Percentiles rank a stretch among this genome's conserved stretches.
These are phyloP conservation scores for Ceratocystiopsis sp. DNA, from an alignment of 2,329 filamentous ascomycete genomes.

Conservation along the genomic window DNA sequence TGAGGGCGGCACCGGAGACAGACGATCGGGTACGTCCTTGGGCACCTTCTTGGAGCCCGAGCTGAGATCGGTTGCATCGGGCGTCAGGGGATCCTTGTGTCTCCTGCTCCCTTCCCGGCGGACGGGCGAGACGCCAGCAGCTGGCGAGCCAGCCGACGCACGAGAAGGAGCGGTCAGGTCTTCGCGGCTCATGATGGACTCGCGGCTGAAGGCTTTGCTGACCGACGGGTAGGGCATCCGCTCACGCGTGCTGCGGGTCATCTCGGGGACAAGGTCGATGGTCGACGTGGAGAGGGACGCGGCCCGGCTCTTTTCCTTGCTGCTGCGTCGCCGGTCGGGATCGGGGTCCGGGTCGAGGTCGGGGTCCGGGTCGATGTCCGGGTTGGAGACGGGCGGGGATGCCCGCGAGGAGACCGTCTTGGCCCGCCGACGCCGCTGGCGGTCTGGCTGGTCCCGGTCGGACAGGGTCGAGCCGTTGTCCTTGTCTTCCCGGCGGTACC, in stretches of 20 bases:
- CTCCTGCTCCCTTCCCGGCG: neutral
- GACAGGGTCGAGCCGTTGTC: conserved; percentile 2
- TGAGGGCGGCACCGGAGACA: conserved; percentile 15
- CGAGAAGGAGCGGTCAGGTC: conserved; percentile 22
- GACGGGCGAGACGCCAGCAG: neutral
- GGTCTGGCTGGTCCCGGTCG: neutral
- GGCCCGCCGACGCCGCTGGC: neutral
- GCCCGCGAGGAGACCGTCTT: neutral
- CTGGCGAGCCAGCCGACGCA: neutral
- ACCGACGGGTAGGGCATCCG: conserved; percentile 62
- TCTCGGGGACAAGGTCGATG: conserved; percentile 29
- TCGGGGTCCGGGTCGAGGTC: no score
- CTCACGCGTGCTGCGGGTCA: conserved; percentile 22
- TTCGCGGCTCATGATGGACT: conserved; percentile 51
- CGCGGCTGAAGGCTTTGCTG: conserved; percentile 84
- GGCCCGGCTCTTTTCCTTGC: neutral
- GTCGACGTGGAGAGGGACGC: conserved; percentile 2
- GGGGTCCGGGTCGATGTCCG: neutral
- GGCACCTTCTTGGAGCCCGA: conserved; percentile 14
- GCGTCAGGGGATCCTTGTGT: conserved; percentile 38
- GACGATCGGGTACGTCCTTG: neutral
- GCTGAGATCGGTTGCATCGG: conserved; percentile 55
- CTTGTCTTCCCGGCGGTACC: neutral
- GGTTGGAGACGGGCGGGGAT: neutral
- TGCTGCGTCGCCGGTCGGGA: no score